These are phyloP conservation scores for Leccinum truebloodii DNA, from an alignment of 768 basidiomycete species.

Conservation along the genomic window DNA sequence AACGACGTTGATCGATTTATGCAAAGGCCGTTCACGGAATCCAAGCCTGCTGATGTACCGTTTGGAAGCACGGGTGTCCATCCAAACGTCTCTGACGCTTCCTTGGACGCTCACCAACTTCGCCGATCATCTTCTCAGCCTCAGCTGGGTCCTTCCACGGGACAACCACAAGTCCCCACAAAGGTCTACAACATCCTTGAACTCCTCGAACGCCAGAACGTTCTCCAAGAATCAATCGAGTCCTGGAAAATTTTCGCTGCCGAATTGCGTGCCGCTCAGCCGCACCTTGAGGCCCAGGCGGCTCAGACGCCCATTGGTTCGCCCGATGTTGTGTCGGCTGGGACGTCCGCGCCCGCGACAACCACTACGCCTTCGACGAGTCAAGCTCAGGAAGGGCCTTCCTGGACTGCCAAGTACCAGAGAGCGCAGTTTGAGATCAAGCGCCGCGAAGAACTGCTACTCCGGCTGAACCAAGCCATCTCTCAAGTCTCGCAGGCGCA, in stretches of 20 bases:
- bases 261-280: slow-evolving; percentile 21
- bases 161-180: slow-evolving; percentile 15
- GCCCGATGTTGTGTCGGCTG: not conserved
- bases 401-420: slow-evolving; percentile 25
- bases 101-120: slow-evolving; percentile 22
- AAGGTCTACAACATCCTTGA: slow-evolving; percentile 28
- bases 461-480: slow-evolving; percentile 31
- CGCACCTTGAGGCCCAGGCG: slow-evolving; percentile 13
- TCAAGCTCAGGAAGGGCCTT: slow-evolving; percentile 16
- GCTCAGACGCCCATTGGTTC: not conserved
- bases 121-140: slow-evolving; percentile 33
- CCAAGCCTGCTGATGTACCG: not conserved
- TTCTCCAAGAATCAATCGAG: slow-evolving; percentile 30
- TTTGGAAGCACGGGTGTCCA: slow-evolving; percentile 6
- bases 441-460: slow-evolving; percentile 30
- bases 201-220: slow-evolving; percentile 25
- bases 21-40: slow-evolving; percentile 12
- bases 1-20: slow-evolving; percentile 8
- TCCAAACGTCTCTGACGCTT: slow-evolving; percentile 2
- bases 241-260: slow-evolving; percentile 22
- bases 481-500: slow-evolving; percentile 15
- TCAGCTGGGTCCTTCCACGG: slow-evolving; percentile 21
- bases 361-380: not conserved
- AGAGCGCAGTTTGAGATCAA: slow-evolving; percentile 32
- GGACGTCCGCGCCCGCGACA: not conserved